Conservation (phyloP, 2,329 filamentous ascomycete species). For the Neonectria ditissima region DNA sequence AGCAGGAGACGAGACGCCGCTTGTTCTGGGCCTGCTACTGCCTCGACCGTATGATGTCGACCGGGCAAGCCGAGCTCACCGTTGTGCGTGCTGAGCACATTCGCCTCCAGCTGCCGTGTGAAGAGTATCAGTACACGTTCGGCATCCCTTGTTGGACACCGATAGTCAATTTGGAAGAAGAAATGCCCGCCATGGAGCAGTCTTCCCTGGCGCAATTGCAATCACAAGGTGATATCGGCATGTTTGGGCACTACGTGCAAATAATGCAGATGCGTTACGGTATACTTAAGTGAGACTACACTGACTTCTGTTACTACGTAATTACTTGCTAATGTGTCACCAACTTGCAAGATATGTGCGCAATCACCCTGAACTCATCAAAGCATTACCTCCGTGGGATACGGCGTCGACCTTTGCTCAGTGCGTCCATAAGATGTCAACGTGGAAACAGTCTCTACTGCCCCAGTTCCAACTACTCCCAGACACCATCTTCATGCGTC, state of each 20-base stretch:
- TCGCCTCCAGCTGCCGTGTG: slow-evolving; percentile 15
- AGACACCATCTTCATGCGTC: slow-evolving; percentile 9
- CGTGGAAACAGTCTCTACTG: slow-evolving; percentile 9
- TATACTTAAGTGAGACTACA: slow-evolving; percentile 12
- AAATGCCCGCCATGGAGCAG: not conserved
- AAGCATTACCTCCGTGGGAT: slow-evolving; percentile 4
- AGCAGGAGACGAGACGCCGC: slow-evolving; percentile 13
- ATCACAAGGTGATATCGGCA: slow-evolving; percentile 5
- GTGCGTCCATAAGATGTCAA: slow-evolving; percentile 15
- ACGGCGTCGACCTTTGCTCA: slow-evolving; percentile 4
- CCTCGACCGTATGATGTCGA: slow-evolving; percentile 22
- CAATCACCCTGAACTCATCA: slow-evolving; percentile 9
- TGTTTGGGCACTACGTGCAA: slow-evolving; percentile 19
- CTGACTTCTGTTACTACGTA: not conserved
- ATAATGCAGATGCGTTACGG: slow-evolving; percentile 19
- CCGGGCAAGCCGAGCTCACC: slow-evolving; percentile 2
- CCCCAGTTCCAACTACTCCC: slow-evolving; percentile 17
- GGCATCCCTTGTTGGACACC: slow-evolving; percentile 9
- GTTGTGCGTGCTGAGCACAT: slow-evolving; percentile 12
- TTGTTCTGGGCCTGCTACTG: slow-evolving; percentile 22
- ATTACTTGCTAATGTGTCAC: not conserved
- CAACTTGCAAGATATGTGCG: slow-evolving; percentile 7
- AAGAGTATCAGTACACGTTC: slow-evolving; percentile 13
- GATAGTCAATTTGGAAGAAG: slow-evolving; percentile 5
- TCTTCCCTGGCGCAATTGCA: not conserved